Percentiles rank a stretch among this genome's conserved stretches.
phyloP scores from a whole-genome alignment of 2,329 filamentous ascomycete species.

The Diplocarpon rosae region DNA sequence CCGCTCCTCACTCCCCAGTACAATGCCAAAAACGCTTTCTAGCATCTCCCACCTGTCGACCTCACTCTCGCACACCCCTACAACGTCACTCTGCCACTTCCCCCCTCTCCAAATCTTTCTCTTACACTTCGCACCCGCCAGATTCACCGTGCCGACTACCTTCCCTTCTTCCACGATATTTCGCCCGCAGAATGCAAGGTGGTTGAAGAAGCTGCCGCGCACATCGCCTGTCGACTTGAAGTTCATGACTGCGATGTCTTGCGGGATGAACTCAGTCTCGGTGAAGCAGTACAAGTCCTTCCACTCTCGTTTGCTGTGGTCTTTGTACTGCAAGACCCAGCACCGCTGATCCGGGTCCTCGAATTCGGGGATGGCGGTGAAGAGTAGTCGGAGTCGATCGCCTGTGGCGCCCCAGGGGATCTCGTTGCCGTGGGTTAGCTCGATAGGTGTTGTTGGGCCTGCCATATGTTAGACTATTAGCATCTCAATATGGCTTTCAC shows the following conservation, averaged over 20 bases:
- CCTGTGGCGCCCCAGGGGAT: constrained; percentile 36
- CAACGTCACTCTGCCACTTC: constrained; percentile 29
- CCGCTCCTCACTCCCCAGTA: constrained; percentile 37
- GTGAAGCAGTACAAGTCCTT: constrained; percentile 50
- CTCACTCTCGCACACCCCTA: constrained; percentile 38
- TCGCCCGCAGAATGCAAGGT: constrained; percentile 40
- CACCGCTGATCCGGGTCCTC: constrained; percentile 33
- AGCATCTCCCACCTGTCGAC: constrained; percentile 39
- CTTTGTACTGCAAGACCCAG: constrained; percentile 52
- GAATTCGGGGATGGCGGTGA: constrained; percentile 36
- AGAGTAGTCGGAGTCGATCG: constrained; percentile 38
- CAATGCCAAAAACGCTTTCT: constrained; percentile 40
- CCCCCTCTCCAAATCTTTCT: constrained; percentile 28
- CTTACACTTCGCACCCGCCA: constrained; percentile 40
- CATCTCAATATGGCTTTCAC: neutral
- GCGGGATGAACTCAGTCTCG: constrained; percentile 48
- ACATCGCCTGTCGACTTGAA: constrained; percentile 41
- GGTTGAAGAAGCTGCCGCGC: constrained; percentile 48
- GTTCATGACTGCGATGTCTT: constrained; percentile 50
- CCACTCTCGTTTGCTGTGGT: constrained; percentile 37
- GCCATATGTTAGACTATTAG: neutral
- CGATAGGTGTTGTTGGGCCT: constrained; percentile 41
- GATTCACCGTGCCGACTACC: constrained; percentile 38
- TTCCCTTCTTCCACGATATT: constrained; percentile 36
- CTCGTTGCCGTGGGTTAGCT: constrained; percentile 32